Evolutionary conservation across 2,329 filamentous ascomycete genomes (phyloP).

Genomic region (Aspergillus texensis): DNA sequence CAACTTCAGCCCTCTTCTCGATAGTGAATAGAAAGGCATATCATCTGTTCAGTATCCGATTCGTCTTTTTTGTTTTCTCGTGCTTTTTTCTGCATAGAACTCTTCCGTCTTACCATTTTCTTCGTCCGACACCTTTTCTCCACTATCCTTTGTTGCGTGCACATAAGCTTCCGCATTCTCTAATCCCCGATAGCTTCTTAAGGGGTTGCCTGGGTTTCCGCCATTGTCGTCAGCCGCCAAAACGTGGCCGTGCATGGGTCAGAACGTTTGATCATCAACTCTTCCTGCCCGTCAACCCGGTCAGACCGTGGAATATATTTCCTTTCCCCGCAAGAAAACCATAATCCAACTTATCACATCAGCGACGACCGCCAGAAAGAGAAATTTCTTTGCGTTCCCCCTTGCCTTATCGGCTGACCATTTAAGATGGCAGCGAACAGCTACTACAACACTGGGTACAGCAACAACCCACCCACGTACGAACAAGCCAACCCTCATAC

Average conservation of each 20-base stretch:
- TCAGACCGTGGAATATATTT: conserved; percentile 4
- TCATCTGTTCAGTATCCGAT: too few species aligned
- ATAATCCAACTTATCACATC: background rate
- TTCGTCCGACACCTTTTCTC: background rate
- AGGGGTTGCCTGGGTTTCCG: conserved; percentile 3
- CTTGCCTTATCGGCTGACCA: conserved; percentile 8
- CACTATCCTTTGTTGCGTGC: background rate
- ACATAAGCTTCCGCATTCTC: background rate
- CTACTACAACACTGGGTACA: conserved; percentile 60
- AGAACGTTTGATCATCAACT: conserved; percentile 4
- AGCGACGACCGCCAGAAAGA: background rate
- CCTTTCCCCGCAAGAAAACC: background rate
- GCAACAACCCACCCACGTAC: conserved; percentile 35
- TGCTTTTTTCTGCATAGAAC: background rate
- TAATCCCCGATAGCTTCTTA: background rate
- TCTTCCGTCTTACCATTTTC: background rate
- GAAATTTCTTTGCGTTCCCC: background rate
- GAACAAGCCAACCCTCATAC: conserved; percentile 38
- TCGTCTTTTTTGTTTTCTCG: background rate
- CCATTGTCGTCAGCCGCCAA: conserved; percentile 5
- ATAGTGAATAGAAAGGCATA: too few species aligned
- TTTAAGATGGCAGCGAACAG: conserved; percentile 64
- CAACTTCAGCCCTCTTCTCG: too few species aligned
- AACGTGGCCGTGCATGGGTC: conserved; percentile 14
- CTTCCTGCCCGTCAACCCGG: background rate